Evolutionary conservation across 331 rosid species (phyloP).

Genomic region (Malus hybrid): DNA sequence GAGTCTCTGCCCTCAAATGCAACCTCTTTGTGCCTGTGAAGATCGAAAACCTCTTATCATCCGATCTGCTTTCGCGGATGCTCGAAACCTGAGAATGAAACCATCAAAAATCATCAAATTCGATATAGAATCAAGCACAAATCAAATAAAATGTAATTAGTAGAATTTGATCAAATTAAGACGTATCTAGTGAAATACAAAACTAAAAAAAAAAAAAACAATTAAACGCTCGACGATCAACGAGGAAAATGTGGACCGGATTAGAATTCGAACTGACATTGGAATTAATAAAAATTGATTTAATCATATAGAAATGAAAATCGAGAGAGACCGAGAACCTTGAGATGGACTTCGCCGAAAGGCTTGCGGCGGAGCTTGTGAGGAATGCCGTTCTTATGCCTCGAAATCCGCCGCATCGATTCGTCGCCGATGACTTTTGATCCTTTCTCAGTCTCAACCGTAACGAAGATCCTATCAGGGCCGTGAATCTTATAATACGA

Average conservation of each 20-base stretch:
- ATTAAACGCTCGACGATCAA: background rate
- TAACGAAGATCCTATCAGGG: conserved; percentile 79
- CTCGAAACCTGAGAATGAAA: conserved; percentile 59
- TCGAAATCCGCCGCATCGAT: conserved; percentile 60
- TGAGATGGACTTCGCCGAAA: conserved; percentile 91
- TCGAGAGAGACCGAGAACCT: conserved; percentile 35
- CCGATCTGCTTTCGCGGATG: conserved; percentile 85
- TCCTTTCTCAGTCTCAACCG: conserved; percentile 79
- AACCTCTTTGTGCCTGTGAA: conserved; percentile 92
- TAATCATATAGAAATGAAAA: background rate
- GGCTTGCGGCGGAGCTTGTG: conserved; percentile 57
- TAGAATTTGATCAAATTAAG: background rate
- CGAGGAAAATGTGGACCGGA: background rate
- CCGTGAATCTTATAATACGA: conserved; percentile 96
- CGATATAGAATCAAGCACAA: background rate
- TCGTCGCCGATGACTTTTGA: conserved; percentile 86
- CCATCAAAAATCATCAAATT: background rate
- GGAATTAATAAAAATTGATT: background rate
- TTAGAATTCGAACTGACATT: background rate
- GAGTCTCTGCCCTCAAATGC: conserved; percentile 83
- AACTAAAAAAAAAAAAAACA: background rate
- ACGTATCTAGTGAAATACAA: background rate
- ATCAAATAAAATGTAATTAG: background rate
- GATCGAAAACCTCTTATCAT: conserved; percentile 83
- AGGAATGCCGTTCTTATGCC: conserved; percentile 33